phyloP scores from a whole-genome alignment of 176 grass and related monocot species.

The Tuctoria greenei region DNA sequence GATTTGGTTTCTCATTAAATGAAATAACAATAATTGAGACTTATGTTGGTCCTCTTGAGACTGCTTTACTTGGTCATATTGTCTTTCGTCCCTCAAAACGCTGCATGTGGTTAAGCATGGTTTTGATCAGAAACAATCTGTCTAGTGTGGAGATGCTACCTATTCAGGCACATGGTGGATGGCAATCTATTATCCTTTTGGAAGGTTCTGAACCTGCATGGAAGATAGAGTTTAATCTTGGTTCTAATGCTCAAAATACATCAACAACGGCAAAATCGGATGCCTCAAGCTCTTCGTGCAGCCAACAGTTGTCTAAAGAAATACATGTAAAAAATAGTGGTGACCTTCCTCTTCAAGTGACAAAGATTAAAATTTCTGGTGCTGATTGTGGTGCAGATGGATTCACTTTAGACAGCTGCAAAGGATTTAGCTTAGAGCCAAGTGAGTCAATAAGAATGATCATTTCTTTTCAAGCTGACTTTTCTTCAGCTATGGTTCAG shows the following conservation, averaged over 20 bases:
- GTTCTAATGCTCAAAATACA: conserved; percentile 44
- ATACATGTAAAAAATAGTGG: conserved; percentile 91
- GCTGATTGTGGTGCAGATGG: conserved; percentile 78
- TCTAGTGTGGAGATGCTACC: conserved; percentile 83
- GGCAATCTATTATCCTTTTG: conserved; percentile 68
- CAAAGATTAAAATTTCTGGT: conserved; percentile 78
- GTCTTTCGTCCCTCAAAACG: conserved; percentile 83
- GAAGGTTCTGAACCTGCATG: conserved; percentile 77
- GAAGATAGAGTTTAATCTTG: conserved; percentile 84
- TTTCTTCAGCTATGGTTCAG: conserved; percentile 66
- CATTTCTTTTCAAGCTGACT: conserved; percentile 73
- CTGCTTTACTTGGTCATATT: conserved; percentile 71
- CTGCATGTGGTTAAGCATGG: conserved; percentile 85
- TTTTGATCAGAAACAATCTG: conserved; percentile 80
- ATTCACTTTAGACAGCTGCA: conserved; percentile 63
- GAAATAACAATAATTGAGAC: conserved; percentile 65
- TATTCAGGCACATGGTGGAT: conserved; percentile 71
- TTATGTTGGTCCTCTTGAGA: conserved; percentile 57
- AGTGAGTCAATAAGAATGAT: conserved; percentile 67
- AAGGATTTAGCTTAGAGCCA: conserved; percentile 74
- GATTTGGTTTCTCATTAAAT: conserved; percentile 82
- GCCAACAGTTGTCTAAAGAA: conserved; percentile 66
- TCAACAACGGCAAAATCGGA: conserved; percentile 42
- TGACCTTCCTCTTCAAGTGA: conserved; percentile 80
- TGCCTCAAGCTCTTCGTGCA: conserved; percentile 48